Evolutionary conservation across 164 flowering plant species (phyloP).

Genomic region (Umbellularia californica): DNA sequence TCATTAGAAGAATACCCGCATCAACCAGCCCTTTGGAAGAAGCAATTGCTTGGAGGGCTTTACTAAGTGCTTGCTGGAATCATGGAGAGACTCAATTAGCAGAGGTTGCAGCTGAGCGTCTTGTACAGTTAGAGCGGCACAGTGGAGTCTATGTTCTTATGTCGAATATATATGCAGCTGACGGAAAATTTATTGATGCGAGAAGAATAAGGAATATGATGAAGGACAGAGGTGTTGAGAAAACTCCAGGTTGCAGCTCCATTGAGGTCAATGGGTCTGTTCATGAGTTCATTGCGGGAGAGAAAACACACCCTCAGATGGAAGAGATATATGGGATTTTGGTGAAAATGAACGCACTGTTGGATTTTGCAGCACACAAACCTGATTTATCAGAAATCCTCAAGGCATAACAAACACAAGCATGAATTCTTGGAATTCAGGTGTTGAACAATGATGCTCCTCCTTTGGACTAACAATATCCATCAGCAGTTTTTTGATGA

Average conservation of each 20-base stretch:
- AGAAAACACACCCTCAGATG: slow-evolving; percentile 43
- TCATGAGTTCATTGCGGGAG: slow-evolving; percentile 71
- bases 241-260: slow-evolving; percentile 67
- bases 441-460: background rate
- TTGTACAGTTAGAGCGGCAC: slow-evolving; percentile 39
- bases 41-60: slow-evolving; percentile 65
- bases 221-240: slow-evolving; percentile 43
- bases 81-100: slow-evolving; percentile 34
- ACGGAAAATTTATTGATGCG: slow-evolving; percentile 41
- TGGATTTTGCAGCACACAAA: slow-evolving; percentile 15
- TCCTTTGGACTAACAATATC: background rate
- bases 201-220: slow-evolving; percentile 38
- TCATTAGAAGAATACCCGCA: slow-evolving; percentile 29
- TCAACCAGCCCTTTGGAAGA: slow-evolving; percentile 35
- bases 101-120: slow-evolving; percentile 43
- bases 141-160: slow-evolving; percentile 62
- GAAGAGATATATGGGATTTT: slow-evolving; percentile 27
- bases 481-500: background rate
- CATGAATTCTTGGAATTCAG: background rate
- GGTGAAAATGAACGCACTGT: slow-evolving; percentile 31
- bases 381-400: background rate
- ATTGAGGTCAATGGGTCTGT: slow-evolving; percentile 46
- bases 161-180: slow-evolving; percentile 49
- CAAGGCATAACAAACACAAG: background rate
- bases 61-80: slow-evolving; percentile 49